Evolutionary conservation across 2,329 filamentous ascomycete species (phyloP).

Genomic region (Nothophaeocryptopus gaeumannii): DNA sequence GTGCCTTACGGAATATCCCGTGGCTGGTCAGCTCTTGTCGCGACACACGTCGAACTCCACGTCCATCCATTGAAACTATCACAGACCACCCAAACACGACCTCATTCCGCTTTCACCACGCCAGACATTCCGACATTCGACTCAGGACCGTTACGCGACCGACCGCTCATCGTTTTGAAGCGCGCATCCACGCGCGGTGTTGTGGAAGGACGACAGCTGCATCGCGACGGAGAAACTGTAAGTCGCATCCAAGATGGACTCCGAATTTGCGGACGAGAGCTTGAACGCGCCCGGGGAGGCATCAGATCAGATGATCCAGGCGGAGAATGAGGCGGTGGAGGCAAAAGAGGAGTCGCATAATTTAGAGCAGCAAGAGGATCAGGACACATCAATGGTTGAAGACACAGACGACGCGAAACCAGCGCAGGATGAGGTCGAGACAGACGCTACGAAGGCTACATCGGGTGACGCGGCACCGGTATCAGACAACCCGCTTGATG

Average conservation of each 20-base stretch:
- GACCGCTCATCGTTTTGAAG: too few species aligned
- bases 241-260: conserved; percentile 13
- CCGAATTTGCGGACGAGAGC: conserved; percentile 33
- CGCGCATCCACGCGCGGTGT: too few species aligned
- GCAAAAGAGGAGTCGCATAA: conserved; percentile 29
- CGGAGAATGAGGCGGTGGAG: conserved; percentile 35
- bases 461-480: conserved; percentile 23
- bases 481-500: conserved; percentile 41
- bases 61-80: too few species aligned
- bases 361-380: conserved; percentile 15
- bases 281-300: conserved; percentile 32
- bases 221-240: too few species aligned
- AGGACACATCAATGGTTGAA: conserved; percentile 37
- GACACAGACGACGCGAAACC: conserved; percentile 26
- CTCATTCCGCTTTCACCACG: too few species aligned
- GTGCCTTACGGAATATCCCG: too few species aligned
- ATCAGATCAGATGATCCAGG: conserved; percentile 36
- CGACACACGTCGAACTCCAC: too few species aligned
- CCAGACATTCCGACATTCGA: too few species aligned
- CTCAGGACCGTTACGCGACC: too few species aligned
- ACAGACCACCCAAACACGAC: too few species aligned
- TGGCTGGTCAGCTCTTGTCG: too few species aligned
- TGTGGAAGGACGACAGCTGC: too few species aligned
- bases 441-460: conserved; percentile 7
- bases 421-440: conserved; percentile 3